A percentile compares a stretch with the other conserved stretches of the same genome.
Conservation (phyloP, 2,329 filamentous ascomycete genomes). For the Fusarium oxysporum region DNA sequence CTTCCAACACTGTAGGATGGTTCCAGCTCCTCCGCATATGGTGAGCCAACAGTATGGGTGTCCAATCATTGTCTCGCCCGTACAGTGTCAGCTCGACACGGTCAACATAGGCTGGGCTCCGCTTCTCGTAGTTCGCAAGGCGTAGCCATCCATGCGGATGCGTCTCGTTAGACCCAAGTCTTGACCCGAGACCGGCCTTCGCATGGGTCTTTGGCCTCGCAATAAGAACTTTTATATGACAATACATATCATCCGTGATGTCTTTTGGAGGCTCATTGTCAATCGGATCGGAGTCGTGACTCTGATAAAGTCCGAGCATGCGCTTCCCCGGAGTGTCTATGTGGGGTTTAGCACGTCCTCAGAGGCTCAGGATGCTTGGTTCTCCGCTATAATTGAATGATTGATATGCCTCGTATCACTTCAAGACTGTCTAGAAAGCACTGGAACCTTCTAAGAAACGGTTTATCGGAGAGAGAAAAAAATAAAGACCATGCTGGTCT, state of each 20-base stretch:
- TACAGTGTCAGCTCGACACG: slow-evolving; percentile 31
- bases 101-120: slow-evolving; percentile 36
- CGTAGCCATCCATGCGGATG: slow-evolving; percentile 31
- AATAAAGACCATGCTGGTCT: slow-evolving; percentile 5
- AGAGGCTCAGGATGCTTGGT: not conserved
- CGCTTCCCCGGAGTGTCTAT: slow-evolving; percentile 1
- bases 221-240: not conserved
- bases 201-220: not conserved
- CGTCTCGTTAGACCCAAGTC: slow-evolving; percentile 6
- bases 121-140: slow-evolving; percentile 47
- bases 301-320: not conserved
- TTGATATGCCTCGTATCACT: not conserved
- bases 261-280: not conserved
- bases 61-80: slow-evolving; percentile 18
- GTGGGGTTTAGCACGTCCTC: slow-evolving; percentile 15
- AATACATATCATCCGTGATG: not conserved
- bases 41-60: not conserved
- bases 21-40: not conserved
- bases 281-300: slow-evolving; percentile 7
- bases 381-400: slow-evolving; percentile 1
- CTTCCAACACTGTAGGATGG: slow-evolving; percentile 32
- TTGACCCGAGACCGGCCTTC: slow-evolving; percentile 41
- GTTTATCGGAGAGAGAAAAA: slow-evolving; percentile 4
- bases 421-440: slow-evolving; percentile 19
- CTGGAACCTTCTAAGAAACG: slow-evolving; percentile 41